A percentile compares a stretch with the other conserved stretches of the same genome.
These are phyloP conservation scores for Aureobasidium musti DNA, from an alignment of 2,329 filamentous ascomycete genomes.

Conservation along the genomic window DNA sequence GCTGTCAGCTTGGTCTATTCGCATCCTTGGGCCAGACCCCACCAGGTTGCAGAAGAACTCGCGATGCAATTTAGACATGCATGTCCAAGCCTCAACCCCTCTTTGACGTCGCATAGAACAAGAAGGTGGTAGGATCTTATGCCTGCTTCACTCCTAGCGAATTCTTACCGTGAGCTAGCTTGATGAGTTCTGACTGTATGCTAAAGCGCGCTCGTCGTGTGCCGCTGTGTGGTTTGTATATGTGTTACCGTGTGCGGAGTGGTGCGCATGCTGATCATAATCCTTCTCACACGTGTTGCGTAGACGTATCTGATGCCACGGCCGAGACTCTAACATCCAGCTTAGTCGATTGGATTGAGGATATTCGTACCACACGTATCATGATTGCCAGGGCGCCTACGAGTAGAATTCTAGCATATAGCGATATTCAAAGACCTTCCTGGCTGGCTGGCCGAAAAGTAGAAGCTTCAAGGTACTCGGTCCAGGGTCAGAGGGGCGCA, in stretches of 20 bases:
- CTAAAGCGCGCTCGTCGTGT: neutral
- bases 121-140: neutral
- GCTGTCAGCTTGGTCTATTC: neutral
- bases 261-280: neutral
- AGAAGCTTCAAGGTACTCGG: too few species aligned
- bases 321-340: neutral
- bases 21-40: neutral
- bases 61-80: neutral
- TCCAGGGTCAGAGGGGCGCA: too few species aligned
- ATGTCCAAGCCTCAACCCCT: slow-evolving; percentile 10
- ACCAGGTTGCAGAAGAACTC: neutral
- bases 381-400: neutral
- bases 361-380: neutral
- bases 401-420: neutral
- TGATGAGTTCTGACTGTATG: neutral
- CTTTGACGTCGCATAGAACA: neutral
- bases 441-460: too few species aligned
- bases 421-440: neutral
- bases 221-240: neutral
- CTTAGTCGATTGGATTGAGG: neutral
- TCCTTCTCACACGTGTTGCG: neutral
- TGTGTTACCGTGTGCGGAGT: neutral
- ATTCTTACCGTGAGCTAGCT: neutral
- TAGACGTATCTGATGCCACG: neutral
- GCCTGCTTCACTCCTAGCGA: neutral